Percentiles rank a stretch among this genome's conserved stretches.
Conservation (phyloP, 192 early-diverging fungal species). For the Rhizophagus prolifer region DNA sequence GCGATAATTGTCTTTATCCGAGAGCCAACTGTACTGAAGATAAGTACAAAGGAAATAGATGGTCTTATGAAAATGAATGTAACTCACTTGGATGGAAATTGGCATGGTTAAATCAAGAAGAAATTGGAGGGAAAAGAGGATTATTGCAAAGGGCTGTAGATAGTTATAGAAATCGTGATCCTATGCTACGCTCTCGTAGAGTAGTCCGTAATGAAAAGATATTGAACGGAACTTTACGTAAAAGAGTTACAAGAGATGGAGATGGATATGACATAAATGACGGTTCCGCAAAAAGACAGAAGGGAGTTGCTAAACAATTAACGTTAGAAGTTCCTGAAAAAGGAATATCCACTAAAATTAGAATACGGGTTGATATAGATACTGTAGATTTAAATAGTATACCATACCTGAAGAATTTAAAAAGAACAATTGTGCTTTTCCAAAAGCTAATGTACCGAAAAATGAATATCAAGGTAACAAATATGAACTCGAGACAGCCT, state of each 20-base stretch:
- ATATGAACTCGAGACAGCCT: slow-evolving; percentile 45
- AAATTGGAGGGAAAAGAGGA: slow-evolving; percentile 68
- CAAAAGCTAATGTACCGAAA: slow-evolving; percentile 37
- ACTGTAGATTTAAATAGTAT: slow-evolving; percentile 42
- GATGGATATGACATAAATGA: background rate
- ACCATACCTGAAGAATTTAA: slow-evolving; percentile 48
- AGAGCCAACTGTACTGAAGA: slow-evolving; percentile 65
- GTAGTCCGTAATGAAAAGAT: slow-evolving; percentile 73
- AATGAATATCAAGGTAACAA: slow-evolving; percentile 33
- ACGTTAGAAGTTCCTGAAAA: slow-evolving; percentile 41
- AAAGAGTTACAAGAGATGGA: slow-evolving; percentile 31
- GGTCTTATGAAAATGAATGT: slow-evolving; percentile 82
- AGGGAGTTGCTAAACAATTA: slow-evolving; percentile 18
- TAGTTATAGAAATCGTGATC: slow-evolving; percentile 69
- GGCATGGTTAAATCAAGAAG: slow-evolving; percentile 68
- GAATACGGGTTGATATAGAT: slow-evolving; percentile 53
- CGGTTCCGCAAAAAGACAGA: background rate
- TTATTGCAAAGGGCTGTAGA: slow-evolving; percentile 85
- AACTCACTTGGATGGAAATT: slow-evolving; percentile 87
- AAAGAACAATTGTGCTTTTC: slow-evolving; percentile 57
- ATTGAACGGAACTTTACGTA: slow-evolving; percentile 53
- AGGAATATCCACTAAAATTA: slow-evolving; percentile 36
- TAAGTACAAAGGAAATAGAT: slow-evolving; percentile 78
- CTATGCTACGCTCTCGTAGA: slow-evolving; percentile 70
- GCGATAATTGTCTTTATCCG: slow-evolving; percentile 82